Percentiles rank a stretch among this genome's conserved stretches.
Conservation (phyloP, 495 filamentous ascomycete genomes). For the Clavariopsis aquatica region DNA sequence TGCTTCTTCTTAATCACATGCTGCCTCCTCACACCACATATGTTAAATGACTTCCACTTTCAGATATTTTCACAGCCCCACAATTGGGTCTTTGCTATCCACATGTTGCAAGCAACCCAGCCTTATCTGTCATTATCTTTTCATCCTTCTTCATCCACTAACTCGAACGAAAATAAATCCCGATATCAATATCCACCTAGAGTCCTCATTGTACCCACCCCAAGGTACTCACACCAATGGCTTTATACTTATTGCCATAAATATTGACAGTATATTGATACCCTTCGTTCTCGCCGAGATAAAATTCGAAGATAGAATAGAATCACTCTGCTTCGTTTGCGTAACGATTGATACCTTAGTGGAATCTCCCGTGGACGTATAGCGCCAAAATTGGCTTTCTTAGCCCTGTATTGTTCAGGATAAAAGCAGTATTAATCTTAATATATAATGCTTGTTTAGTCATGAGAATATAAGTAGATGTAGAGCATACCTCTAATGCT, state of each 20-base stretch:
- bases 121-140: slow-evolving; percentile 66
- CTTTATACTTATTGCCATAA: slow-evolving; percentile 57
- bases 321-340: slow-evolving; percentile 73
- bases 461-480: no score
- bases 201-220: slow-evolving; percentile 58
- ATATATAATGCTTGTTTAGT: no score
- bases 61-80: slow-evolving; percentile 62
- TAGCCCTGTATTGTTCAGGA: no score
- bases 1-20: slow-evolving; percentile 48
- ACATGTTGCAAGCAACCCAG: slow-evolving; percentile 77
- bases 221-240: slow-evolving; percentile 79
- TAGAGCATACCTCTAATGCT: no score
- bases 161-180: no score
- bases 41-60: slow-evolving; percentile 55
- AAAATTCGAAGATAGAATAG: slow-evolving; percentile 75
- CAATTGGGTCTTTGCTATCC: slow-evolving; percentile 61
- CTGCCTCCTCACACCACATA: slow-evolving; percentile 57
- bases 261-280: slow-evolving; percentile 71
- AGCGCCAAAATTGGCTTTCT: no score
- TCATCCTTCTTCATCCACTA: slow-evolving; percentile 66
- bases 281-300: slow-evolving; percentile 56
- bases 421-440: no score
- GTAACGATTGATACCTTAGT: slow-evolving; percentile 82
- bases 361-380: no score
- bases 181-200: slow-evolving; percentile 58